Evolutionary conservation across 2,329 filamentous ascomycete genomes (phyloP), one percentile per base, ranked within the genome.

Genomic region (Pseudogymnoascus sp.): DNA sequence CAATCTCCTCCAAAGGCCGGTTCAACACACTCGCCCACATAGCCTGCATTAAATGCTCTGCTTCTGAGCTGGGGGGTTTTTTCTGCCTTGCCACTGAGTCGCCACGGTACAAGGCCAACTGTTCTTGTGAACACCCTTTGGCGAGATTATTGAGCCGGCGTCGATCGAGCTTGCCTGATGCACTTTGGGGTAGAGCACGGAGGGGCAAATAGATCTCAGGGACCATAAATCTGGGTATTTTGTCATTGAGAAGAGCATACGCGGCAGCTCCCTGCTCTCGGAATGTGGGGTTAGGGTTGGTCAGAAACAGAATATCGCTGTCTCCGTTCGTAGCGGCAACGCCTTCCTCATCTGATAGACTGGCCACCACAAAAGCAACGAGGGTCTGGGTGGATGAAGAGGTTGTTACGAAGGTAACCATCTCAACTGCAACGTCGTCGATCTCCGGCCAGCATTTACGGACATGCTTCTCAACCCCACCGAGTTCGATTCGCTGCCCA

Each of bases 401-500:
- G 37, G 16, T 9, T 11, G 37, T 18, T 39, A 9, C 16, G 37
- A 39, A 39, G 16, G 37, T 39, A 9, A 39, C 16, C 37, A 39
- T 39, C 37, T 39, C 37, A 20, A 39, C 37, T 11, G 37, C 37
- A 39, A 39, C 7, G 37, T 39, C 37, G 16, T 39, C 9, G 37
- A 39, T 39, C 37, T 20, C 37, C 16, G 37, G 16, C 37, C 37
- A 39, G 37, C 37, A 39, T 39, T 39, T 7, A 20, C 16, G 37
- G 16, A 39, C 37, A 39, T 39, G 37, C 37, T 39, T 39, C 50
- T 67, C 65, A 16, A 67, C 61, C 30, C 65, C 65, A 8, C 61
- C 63, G 9, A 67, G 57, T 59, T 67, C 65, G 22, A 67, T 61
- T 20, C 65, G 37, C 35, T 66, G 65, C 3, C 65, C 65, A 9